Percentiles rank a stretch among this genome's conserved stretches.
Evolutionary conservation across 176 grass and related monocot species (phyloP).

Genomic region (Oryza brachyantha): DNA sequence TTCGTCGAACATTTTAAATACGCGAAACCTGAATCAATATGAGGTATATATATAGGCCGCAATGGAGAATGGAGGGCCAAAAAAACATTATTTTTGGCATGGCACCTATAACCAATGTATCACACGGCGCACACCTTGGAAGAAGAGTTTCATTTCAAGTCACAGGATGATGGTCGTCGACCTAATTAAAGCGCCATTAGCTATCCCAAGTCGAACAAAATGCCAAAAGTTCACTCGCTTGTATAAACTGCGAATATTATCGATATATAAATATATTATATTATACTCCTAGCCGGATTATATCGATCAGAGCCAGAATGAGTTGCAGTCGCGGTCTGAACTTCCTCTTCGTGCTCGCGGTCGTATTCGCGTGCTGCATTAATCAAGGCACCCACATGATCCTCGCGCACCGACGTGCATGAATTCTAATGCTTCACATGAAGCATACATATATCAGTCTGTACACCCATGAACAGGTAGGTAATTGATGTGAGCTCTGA

Average conservation of each 20-base stretch:
- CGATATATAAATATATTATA: too few species aligned
- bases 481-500: not conserved
- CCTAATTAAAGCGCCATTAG: not conserved
- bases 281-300: not conserved
- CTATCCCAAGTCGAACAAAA: not conserved
- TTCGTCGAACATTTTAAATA: not conserved
- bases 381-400: not conserved
- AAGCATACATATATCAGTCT: not conserved
- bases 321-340: not conserved
- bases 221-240: not conserved
- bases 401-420: not conserved
- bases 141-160: not conserved
- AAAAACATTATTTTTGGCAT: not conserved
- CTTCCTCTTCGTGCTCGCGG: not conserved
- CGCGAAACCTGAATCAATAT: not conserved
- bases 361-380: not conserved
- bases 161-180: constrained; percentile 15
- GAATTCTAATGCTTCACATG: not conserved
- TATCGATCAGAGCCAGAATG: not conserved
- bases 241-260: not conserved
- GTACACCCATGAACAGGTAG: too few species aligned
- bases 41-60: not conserved
- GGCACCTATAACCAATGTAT: not conserved
- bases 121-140: not conserved
- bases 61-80: constrained; percentile 16